Conservation (phyloP, 805 yeast species). For the Nakazawaea wickerhamii region DNA sequence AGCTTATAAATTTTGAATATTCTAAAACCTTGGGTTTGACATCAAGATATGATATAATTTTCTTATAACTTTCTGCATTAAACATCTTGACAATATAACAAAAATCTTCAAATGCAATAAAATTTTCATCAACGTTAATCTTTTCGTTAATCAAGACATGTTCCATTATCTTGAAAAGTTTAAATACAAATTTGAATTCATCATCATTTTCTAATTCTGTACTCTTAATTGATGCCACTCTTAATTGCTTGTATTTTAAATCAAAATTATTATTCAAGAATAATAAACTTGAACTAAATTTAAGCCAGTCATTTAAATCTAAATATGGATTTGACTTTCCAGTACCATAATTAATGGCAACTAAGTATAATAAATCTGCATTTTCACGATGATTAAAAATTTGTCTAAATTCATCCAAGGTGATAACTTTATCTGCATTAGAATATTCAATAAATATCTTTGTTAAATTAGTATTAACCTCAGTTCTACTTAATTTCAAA, state of each 20-base stretch:
- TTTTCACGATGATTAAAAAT: slow-evolving; percentile 4
- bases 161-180: slow-evolving; percentile 47
- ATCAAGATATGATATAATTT: slow-evolving; percentile 11
- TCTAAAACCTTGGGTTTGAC: slow-evolving; percentile 15
- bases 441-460: slow-evolving; percentile 12
- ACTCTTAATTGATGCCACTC: slow-evolving; percentile 9
- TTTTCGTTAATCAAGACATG: slow-evolving; percentile 18
- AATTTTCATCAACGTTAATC: slow-evolving; percentile 6
- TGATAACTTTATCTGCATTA: slow-evolving; percentile 5
- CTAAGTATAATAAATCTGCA: slow-evolving; percentile 67
- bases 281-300: slow-evolving; percentile 50
- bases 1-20: slow-evolving; percentile 17
- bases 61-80: slow-evolving; percentile 12
- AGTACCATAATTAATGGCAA: slow-evolving; percentile 67
- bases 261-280: slow-evolving; percentile 38
- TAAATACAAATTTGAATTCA: slow-evolving; percentile 47
- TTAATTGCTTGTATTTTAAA: slow-evolving; percentile 8
- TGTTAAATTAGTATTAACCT: slow-evolving; percentile 11
- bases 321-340: slow-evolving; percentile 45
- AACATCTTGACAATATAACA: slow-evolving; percentile 16
- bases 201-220: slow-evolving; percentile 25
- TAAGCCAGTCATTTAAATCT: slow-evolving; percentile 64
- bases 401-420: slow-evolving; percentile 5
- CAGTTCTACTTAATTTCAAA: slow-evolving; percentile 3
- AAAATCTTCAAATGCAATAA: slow-evolving; percentile 18